Percentiles rank a stretch among this genome's conserved stretches.
These are phyloP conservation scores for Populus hybrid DNA, from an alignment of 441 rosid species.

Conservation along the genomic window DNA sequence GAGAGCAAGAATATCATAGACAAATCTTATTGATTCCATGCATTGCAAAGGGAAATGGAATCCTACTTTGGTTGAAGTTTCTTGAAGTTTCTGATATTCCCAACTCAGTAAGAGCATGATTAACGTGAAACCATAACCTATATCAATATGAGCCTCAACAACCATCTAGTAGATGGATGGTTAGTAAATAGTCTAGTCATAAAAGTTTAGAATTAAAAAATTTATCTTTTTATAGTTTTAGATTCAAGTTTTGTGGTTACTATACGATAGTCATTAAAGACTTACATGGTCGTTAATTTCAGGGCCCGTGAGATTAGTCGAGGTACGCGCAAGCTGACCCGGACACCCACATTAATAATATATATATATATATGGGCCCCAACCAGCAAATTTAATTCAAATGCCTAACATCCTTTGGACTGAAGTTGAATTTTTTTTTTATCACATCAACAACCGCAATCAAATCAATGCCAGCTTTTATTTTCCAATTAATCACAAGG, in stretches of 20 bases:
- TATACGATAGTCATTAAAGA: too few relatives aligned
- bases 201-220: too few relatives aligned
- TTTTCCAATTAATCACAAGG: not conserved
- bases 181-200: too few relatives aligned
- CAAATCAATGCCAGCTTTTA: not conserved
- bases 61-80: conserved; percentile 27
- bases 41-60: not conserved
- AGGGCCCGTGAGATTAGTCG: too few relatives aligned
- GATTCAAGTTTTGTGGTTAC: too few relatives aligned
- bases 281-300: too few relatives aligned
- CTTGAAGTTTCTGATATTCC: conserved; percentile 21
- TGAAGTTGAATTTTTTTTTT: not conserved
- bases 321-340: too few relatives aligned
- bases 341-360: too few relatives aligned
- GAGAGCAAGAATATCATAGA: not conserved
- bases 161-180: too few relatives aligned
- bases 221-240: too few relatives aligned
- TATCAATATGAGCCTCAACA: not conserved
- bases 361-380: not conserved
- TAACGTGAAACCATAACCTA: not conserved
- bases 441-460: not conserved
- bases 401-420: not conserved
- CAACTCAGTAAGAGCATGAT: not conserved
- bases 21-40: not conserved
- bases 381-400: not conserved